phyloP scores from a whole-genome alignment of 495 filamentous ascomycete species.

The Jackrogersella multiformis region DNA sequence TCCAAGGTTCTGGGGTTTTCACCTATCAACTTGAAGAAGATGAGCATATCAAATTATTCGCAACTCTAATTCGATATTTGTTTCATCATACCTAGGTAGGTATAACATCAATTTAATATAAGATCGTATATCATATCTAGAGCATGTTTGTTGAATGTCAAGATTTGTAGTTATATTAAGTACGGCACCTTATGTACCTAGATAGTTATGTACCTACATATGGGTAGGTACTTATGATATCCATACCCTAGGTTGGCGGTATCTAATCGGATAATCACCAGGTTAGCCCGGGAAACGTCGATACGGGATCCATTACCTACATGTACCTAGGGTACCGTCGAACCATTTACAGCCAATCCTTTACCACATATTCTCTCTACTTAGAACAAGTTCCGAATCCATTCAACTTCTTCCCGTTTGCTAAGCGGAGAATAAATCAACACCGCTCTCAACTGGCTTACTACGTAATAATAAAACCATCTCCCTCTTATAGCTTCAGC shows the following conservation, averaged over 20 bases:
- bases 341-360: slow-evolving; percentile 8
- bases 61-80: no score
- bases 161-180: not conserved
- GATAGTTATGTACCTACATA: not conserved
- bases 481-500: slow-evolving; percentile 1
- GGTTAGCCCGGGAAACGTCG: not conserved
- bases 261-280: slow-evolving; percentile 31
- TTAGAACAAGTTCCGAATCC: not conserved
- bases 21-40: slow-evolving; percentile 6
- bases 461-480: not conserved
- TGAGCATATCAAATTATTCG: no score
- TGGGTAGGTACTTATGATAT: slow-evolving; percentile 10
- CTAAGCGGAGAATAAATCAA: slow-evolving; percentile 26
- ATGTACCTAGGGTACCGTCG: slow-evolving; percentile 23
- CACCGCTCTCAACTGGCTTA: slow-evolving; percentile 9
- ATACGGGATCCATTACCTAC: not conserved
- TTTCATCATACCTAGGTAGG: no score
- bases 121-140: not conserved
- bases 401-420: not conserved
- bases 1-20: not conserved
- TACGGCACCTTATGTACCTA: not conserved
- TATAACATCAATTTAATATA: not conserved
- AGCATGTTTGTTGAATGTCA: not conserved
- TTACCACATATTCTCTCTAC: not conserved
- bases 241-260: not conserved